Evolutionary conservation across 1,284 basidiomycete species (phyloP).

Genomic region (Ceratobasidium sp.): DNA sequence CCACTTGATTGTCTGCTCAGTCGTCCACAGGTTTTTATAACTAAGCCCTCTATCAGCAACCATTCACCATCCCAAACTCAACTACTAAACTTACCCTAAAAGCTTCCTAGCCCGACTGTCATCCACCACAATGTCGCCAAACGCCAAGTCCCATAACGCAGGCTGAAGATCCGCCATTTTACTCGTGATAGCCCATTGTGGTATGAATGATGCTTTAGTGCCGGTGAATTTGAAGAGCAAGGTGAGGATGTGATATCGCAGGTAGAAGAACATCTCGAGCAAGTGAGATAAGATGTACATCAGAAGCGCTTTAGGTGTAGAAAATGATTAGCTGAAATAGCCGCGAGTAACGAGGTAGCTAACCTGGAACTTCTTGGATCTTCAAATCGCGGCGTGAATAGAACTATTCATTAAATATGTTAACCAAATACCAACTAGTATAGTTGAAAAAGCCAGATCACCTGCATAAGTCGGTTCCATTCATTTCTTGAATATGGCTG

Average conservation of each 20-base stretch:
- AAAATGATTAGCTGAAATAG: not conserved
- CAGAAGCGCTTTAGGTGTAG: not conserved
- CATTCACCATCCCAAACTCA: too few relatives aligned
- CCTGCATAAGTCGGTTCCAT: not conserved
- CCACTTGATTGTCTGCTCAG: slow-evolving; percentile 29
- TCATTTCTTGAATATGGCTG: not conserved
- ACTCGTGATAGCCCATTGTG: slow-evolving; percentile 15
- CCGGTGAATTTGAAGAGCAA: slow-evolving; percentile 2
- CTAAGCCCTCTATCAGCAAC: not conserved
- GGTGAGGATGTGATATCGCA: not conserved
- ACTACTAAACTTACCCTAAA: slow-evolving; percentile 14
- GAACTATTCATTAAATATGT: not conserved
- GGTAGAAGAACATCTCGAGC: slow-evolving; percentile 1
- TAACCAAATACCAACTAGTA: too few relatives aligned
- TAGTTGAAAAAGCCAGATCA: too few relatives aligned
- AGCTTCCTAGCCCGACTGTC: slow-evolving; percentile 15
- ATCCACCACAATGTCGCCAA: slow-evolving; percentile 16
- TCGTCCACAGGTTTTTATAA: slow-evolving; percentile 25
- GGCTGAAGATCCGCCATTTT: slow-evolving; percentile 10
- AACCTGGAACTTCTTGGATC: slow-evolving; percentile 13
- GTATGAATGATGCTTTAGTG: not conserved
- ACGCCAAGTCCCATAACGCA: slow-evolving; percentile 15
- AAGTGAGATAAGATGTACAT: slow-evolving; percentile 18
- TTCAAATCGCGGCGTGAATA: slow-evolving; percentile 8
- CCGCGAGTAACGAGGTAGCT: not conserved